phyloP scores from a whole-genome alignment of 2,329 filamentous ascomycete genomes.

The Hypoxylon sp. region DNA sequence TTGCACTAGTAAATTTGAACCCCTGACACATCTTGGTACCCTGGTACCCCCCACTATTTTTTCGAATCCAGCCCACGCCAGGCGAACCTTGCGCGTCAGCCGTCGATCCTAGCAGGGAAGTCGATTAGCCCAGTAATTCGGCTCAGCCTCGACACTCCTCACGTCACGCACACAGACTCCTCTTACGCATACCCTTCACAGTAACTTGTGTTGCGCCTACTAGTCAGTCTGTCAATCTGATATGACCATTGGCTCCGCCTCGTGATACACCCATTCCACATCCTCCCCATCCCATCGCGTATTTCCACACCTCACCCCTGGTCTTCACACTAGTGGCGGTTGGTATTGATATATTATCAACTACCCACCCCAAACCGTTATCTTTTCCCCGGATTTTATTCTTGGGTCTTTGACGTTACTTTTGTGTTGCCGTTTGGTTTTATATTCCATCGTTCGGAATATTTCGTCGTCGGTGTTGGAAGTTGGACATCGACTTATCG shows the following conservation, averaged over 20 bases:
- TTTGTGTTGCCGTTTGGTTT: slow-evolving; percentile 15
- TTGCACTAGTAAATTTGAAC: slow-evolving; percentile 19
- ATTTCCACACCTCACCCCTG: slow-evolving; percentile 31
- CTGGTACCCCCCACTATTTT: slow-evolving; percentile 10
- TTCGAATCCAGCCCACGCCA: slow-evolving; percentile 43
- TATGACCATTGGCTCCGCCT: slow-evolving; percentile 51
- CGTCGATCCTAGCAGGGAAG: slow-evolving; percentile 40
- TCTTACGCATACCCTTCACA: slow-evolving; percentile 30
- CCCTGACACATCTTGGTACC: slow-evolving; percentile 29
- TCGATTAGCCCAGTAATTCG: slow-evolving; percentile 36
- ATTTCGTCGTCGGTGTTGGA: slow-evolving; percentile 12
- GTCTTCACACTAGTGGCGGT: slow-evolving; percentile 19
- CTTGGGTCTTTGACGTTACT: slow-evolving; percentile 28
- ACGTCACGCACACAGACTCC: slow-evolving; percentile 52
- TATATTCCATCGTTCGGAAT: slow-evolving; percentile 28
- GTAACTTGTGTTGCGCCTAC: slow-evolving; percentile 46
- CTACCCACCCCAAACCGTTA: slow-evolving; percentile 39
- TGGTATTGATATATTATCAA: slow-evolving; percentile 50
- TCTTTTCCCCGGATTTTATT: slow-evolving; percentile 46
- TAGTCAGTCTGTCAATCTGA: slow-evolving; percentile 43
- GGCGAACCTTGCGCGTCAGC: slow-evolving; percentile 50
- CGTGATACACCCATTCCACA: slow-evolving; percentile 50
- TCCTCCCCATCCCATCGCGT: slow-evolving; percentile 40
- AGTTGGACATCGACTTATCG: slow-evolving; percentile 24
- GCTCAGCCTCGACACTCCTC: slow-evolving; percentile 53